Base-by-base conservation (phyloP, 108 stramenopile genomes). In the Pseudonitzschia delicatissima region DNA sequence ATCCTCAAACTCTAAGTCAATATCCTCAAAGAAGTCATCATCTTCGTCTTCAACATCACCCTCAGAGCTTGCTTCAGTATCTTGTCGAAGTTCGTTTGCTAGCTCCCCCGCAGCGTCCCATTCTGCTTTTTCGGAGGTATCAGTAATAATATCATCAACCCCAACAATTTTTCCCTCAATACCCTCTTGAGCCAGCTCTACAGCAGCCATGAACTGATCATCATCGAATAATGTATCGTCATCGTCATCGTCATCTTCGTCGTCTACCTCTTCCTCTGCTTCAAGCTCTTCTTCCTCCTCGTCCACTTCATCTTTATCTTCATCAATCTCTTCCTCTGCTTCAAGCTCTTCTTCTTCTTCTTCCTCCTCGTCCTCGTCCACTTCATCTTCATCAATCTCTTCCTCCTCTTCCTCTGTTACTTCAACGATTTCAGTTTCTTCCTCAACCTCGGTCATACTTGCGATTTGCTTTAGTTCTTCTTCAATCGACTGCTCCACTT, bases 171-270 rank as follows among this genome's bases (percentile, higher is more conserved):
- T 79, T 20, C 72, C 78, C 36, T 73, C 78, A 1, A 73, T 61
- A 3, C 72, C 73, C 37, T 79, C 37, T 26, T 79, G 72, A 2
- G 79, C 79, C 28, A 69, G 28, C 27, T 66, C 66, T 23, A 81
- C 62, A 36, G 79, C 70, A 45, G 67, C 74, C 42, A 59, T 44
- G 67, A 74, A 81, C 28, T 81, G 74, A 21, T 81, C 74, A 23
- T 81, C 74, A 42, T 55, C 61, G 31, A 55, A 55, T n/a, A 55
- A 33, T 15, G 70, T 25, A 11, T 64, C 67, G 11, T 68, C 67
- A 26, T 67, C 62, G 11, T 61, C 67, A 2, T 34, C 62, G 26
- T 53, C 67, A 1, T 40, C 40, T 33, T 68, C 67, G 1, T 33
- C 66, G 20, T 39, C 35, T 34, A 51, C 47, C 23, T 47, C 63